Conservation (phyloP, 208 protist species). For the Lotmaria passim region DNA sequence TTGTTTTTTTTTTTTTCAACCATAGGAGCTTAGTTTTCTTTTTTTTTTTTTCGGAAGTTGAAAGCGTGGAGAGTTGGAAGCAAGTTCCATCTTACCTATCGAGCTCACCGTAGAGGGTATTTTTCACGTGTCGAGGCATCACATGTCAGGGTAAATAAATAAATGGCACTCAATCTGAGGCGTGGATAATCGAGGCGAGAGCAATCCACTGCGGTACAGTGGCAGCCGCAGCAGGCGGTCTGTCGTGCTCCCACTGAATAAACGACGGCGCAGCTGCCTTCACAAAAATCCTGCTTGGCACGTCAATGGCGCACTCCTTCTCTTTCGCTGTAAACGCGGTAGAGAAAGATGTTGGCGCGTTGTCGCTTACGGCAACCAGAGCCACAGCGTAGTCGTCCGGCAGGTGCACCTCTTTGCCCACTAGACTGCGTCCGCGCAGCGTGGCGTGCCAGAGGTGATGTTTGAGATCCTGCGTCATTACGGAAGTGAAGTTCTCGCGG, state of each 20-base stretch:
- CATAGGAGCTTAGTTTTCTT: too few relatives aligned
- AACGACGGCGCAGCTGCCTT: constrained; percentile 31
- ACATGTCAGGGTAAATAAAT: too few relatives aligned
- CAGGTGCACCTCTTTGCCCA: constrained; percentile 39
- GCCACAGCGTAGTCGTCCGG: constrained; percentile 42
- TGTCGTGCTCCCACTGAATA: constrained; percentile 72
- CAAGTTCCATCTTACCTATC: too few relatives aligned
- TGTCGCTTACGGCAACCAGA: constrained; percentile 12
- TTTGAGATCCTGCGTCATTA: constrained; percentile 25
- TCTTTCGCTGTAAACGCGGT: neutral
- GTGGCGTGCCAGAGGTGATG: constrained; percentile 16
- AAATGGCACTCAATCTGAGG: constrained; percentile 2
- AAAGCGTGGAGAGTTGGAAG: too few relatives aligned
- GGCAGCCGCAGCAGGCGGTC: constrained; percentile 31
- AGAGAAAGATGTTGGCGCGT: neutral
- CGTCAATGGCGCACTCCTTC: neutral
- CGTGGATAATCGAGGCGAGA: constrained; percentile 51
- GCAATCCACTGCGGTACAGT: constrained; percentile 58
- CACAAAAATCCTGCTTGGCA: constrained; percentile 29
- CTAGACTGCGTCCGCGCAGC: constrained; percentile 43
- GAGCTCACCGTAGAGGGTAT: too few relatives aligned
- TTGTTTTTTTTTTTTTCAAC: too few relatives aligned
- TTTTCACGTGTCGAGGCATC: too few relatives aligned
- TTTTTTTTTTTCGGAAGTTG: too few relatives aligned
- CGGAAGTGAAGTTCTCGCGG: constrained; percentile 55